Evolutionary conservation across 2,329 filamentous ascomycete genomes (phyloP).

Genomic region (Achaetomium macrosporum): DNA sequence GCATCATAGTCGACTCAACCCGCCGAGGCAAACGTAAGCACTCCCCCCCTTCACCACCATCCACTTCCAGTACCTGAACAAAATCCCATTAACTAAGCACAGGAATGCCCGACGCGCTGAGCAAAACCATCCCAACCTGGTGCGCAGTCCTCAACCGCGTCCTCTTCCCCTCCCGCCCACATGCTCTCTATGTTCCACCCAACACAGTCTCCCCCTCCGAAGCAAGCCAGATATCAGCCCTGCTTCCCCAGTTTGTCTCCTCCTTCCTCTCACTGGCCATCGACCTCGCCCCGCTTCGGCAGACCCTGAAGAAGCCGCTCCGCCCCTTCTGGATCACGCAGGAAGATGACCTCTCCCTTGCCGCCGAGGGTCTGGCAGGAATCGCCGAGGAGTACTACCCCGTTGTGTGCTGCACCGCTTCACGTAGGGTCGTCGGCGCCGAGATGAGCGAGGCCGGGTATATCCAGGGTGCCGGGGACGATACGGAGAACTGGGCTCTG

Average conservation of each 20-base stretch:
- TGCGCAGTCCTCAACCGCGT: slow-evolving; percentile 76
- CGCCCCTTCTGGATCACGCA: slow-evolving; percentile 76
- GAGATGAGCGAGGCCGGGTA: slow-evolving; percentile 64
- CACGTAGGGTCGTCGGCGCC: slow-evolving; percentile 58
- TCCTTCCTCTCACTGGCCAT: slow-evolving; percentile 53
- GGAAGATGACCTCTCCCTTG: slow-evolving; percentile 13
- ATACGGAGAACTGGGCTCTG: slow-evolving; percentile 86
- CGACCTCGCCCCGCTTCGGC: slow-evolving; percentile 48
- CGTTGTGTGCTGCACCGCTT: slow-evolving; percentile 81
- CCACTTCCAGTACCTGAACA: neutral
- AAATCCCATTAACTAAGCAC: neutral
- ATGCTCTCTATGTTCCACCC: slow-evolving; percentile 63
- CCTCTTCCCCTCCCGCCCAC: slow-evolving; percentile 58
- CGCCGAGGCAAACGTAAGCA: slow-evolving; percentile 73
- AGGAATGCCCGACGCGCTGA: slow-evolving; percentile 90
- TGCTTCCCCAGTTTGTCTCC: slow-evolving; percentile 50
- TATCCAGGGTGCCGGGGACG: slow-evolving; percentile 90
- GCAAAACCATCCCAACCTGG: slow-evolving; percentile 93
- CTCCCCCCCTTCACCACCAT: neutral
- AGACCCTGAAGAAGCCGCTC: slow-evolving; percentile 56
- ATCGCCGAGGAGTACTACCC: slow-evolving; percentile 59
- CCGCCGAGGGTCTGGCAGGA: slow-evolving; percentile 3
- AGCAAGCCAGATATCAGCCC: slow-evolving; percentile 67
- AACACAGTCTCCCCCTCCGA: slow-evolving; percentile 69
- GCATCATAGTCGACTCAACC: slow-evolving; percentile 89